phyloP scores from a whole-genome alignment of 108 stramenopile genomes.

The Nitzschia inconspicua region DNA sequence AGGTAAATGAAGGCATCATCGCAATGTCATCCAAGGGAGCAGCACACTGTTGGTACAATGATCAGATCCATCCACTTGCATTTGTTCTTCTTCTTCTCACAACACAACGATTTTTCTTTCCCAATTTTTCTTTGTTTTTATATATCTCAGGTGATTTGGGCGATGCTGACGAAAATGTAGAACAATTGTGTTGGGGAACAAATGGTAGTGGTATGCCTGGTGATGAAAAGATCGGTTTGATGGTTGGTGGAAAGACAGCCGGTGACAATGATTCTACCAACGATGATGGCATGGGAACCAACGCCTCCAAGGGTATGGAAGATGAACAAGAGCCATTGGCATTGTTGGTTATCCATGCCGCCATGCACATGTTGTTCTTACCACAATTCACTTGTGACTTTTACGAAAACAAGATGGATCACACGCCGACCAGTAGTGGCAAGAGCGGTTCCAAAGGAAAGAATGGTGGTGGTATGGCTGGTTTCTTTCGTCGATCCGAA shows the following conservation, averaged over 20 bases:
- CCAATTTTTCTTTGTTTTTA: neutral
- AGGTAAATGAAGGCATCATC: constrained; percentile 40
- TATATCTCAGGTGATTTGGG: constrained; percentile 64
- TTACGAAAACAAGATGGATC: constrained; percentile 67
- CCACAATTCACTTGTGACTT: constrained; percentile 88
- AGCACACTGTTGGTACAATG: neutral
- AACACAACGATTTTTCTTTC: neutral
- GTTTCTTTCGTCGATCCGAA: constrained; percentile 14
- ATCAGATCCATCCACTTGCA: neutral
- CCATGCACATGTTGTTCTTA: constrained; percentile 90
- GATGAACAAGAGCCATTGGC: constrained; percentile 88
- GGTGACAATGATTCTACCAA: constrained; percentile 5
- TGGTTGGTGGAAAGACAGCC: constrained; percentile 31
- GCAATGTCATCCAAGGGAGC: neutral
- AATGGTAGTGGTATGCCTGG: constrained; percentile 25
- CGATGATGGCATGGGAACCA: neutral
- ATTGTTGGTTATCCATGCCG: constrained; percentile 83
- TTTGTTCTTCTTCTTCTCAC: neutral
- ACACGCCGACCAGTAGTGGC: neutral
- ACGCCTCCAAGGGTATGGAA: constrained; percentile 23
- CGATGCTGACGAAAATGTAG: constrained; percentile 69
- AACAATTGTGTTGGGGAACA: constrained; percentile 82
- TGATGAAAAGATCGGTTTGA: constrained; percentile 55
- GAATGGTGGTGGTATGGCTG: neutral
- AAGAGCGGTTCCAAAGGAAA: neutral